Base-by-base conservation (phyloP, 108 stramenopile species). In the Stephanodiscus triporus region DNA sequence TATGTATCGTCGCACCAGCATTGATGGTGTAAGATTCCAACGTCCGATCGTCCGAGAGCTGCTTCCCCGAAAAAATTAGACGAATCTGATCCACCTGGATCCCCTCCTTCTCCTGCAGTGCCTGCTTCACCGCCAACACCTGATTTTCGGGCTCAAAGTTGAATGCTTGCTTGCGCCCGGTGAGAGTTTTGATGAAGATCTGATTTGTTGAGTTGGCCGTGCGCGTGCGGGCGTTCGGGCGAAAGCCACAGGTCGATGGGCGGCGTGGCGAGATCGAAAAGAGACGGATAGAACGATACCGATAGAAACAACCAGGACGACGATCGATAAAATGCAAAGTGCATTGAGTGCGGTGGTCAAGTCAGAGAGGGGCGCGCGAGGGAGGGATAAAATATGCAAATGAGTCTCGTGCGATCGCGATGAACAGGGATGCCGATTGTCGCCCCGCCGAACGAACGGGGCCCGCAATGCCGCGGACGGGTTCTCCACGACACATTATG, bases 1-100 rank as follows among this genome's bases (percentile, higher is more conserved):
- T 99, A 83, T 99, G 99, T 84, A 99, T 97, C 56, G 97, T 98
- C 47, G 94, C 97, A n/a, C 99, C 99, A 27, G 98, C 97, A 17
- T 70, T 84, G 66, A 99, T 97, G 65, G 95, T 97, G 83, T 98
- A 97, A 30, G 87, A 88, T 37, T 94, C 95, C 57, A 99, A 73
- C 8, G 90, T 90, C 60, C 95, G 94, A 77, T 97, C 96, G 78
- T 99, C 99, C 74, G 78, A 88, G 68, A 98, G 82, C 78, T 98
- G 97, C 81, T 98, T 98, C 49, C 99, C 99, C 47, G 94, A 89
- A 80, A 95, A 97, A 81, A 99, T 98, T 30, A 99, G 86, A 75
- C 98, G 95, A 76, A 99, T 99, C 78, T 99, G 99, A 76, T 98
- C 98, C 8, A 98, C 98, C 74, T 95, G 89, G 59, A 98, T 95